Percentiles rank a stretch among this genome's conserved stretches.
These are phyloP conservation scores for Mycena kentingensis DNA, from an alignment of 768 basidiomycete genomes.

Conservation along the genomic window DNA sequence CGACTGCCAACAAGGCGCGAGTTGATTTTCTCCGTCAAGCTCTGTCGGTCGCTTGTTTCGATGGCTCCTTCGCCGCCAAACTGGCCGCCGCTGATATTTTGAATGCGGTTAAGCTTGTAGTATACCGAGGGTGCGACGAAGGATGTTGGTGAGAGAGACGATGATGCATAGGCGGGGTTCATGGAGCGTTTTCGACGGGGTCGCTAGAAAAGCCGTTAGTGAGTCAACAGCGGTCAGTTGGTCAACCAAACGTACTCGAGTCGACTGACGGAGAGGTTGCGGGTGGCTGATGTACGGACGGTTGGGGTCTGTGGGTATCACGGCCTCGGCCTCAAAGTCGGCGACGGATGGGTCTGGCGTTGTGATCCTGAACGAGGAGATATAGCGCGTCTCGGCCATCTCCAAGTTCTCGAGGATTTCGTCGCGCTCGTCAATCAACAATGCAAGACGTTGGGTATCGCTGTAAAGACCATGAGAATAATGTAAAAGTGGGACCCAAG, in stretches of 20 bases:
- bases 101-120: conserved; percentile 69
- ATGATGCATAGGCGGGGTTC: conserved; percentile 67
- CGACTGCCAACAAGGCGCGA: conserved; percentile 66
- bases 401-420: conserved; percentile 78
- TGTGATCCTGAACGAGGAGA: conserved; percentile 70
- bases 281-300: conserved; percentile 72
- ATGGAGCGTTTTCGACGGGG: conserved; percentile 49
- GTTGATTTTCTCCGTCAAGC: conserved; percentile 59
- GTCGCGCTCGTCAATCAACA: conserved; percentile 75
- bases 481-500: conserved; percentile 1
- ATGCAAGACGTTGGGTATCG: conserved; percentile 66
- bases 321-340: conserved; percentile 52
- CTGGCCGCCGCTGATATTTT: conserved; percentile 60
- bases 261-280: conserved; percentile 48
- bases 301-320: conserved; percentile 36
- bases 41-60: conserved; percentile 34
- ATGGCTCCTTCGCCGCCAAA: conserved; percentile 36
- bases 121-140: conserved; percentile 81
- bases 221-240: neutral
- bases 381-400: conserved; percentile 78
- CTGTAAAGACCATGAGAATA: conserved; percentile 35
- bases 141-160: conserved; percentile 72
- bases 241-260: conserved; percentile 29
- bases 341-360: conserved; percentile 74
- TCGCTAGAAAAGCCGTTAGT: conserved; percentile 24